phyloP scores from a whole-genome alignment of 2,329 filamentous ascomycete species.

The Aspergillus tanneri region DNA sequence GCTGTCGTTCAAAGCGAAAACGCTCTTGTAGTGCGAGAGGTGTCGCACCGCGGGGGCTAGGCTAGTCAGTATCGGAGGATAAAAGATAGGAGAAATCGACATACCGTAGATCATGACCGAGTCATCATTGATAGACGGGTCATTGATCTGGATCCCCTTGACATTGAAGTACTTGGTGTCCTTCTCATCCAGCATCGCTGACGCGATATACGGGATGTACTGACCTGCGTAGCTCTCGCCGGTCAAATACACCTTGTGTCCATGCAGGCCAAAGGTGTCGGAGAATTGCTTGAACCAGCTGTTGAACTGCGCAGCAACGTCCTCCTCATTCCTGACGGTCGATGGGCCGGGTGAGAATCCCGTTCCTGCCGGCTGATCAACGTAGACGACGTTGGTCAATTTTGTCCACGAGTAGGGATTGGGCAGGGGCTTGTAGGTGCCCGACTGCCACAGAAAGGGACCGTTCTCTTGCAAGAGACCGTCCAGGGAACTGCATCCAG shows the following conservation, averaged over 20 bases:
- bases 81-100: background rate
- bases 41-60: conserved; percentile 43
- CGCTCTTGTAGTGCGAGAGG: conserved; percentile 40
- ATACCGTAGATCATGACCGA: conserved; percentile 51
- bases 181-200: conserved; percentile 68
- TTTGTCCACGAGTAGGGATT: conserved; percentile 72
- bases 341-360: conserved; percentile 68
- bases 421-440: conserved; percentile 62
- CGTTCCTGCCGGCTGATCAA: conserved; percentile 51
- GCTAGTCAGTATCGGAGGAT: background rate
- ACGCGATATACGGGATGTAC: conserved; percentile 70
- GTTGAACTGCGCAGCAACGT: conserved; percentile 69
- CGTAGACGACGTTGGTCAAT: conserved; percentile 71
- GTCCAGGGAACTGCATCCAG: conserved; percentile 57
- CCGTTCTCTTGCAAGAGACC: conserved; percentile 75
- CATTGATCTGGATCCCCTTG: conserved; percentile 68
- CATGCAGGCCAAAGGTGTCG: conserved; percentile 66
- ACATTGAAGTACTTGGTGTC: conserved; percentile 68
- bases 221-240: conserved; percentile 70
- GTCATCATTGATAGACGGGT: conserved; percentile 62
- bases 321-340: conserved; percentile 64
- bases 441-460: conserved; percentile 67
- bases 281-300: conserved; percentile 77
- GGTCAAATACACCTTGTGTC: conserved; percentile 69
- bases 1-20: conserved; percentile 46